A percentile compares a stretch with the other conserved stretches of the same genome.
Conservation (phyloP, 2,329 filamentous ascomycete genomes). For the Verticillium dahliae region DNA sequence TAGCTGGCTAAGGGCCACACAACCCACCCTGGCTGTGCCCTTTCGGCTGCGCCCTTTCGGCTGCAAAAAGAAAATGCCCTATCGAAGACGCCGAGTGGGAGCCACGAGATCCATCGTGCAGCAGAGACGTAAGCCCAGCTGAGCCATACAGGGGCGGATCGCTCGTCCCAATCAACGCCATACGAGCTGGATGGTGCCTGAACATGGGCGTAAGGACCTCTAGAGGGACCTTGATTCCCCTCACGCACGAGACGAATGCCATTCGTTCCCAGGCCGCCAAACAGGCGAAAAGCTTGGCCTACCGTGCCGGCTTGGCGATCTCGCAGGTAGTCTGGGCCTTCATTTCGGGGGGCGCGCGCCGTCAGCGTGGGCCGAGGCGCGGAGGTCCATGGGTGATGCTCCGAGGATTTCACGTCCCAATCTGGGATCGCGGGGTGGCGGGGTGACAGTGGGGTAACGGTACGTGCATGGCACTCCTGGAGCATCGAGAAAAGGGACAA, state of each 20-base stretch:
- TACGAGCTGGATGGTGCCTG: not conserved
- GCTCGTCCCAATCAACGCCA: not conserved
- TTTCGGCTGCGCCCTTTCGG: not conserved
- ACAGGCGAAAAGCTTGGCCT: not conserved
- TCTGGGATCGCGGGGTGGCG: conserved; percentile 6
- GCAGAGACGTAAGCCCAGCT: not conserved
- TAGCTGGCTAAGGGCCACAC: not conserved
- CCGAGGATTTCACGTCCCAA: conserved; percentile 11
- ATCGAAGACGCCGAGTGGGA: not conserved
- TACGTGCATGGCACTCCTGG: not conserved
- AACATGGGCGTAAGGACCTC: not conserved
- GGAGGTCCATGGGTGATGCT: conserved; percentile 8
- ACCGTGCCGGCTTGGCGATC: not conserved
- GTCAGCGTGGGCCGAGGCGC: conserved; percentile 1
- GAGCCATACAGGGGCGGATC: not conserved
- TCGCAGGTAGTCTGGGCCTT: not conserved
- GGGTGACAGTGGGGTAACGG: conserved; percentile 1
- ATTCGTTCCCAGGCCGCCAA: not conserved
- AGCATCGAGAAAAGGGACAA: not conserved
- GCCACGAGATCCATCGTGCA: not conserved
- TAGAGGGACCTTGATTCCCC: not conserved
- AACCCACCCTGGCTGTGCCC: not conserved
- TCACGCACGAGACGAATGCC: not conserved
- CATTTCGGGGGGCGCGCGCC: not conserved
- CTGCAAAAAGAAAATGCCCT: not conserved